Evolutionary conservation across 805 yeast species (phyloP).

Genomic region (Cyberlindnera bimundalis): DNA sequence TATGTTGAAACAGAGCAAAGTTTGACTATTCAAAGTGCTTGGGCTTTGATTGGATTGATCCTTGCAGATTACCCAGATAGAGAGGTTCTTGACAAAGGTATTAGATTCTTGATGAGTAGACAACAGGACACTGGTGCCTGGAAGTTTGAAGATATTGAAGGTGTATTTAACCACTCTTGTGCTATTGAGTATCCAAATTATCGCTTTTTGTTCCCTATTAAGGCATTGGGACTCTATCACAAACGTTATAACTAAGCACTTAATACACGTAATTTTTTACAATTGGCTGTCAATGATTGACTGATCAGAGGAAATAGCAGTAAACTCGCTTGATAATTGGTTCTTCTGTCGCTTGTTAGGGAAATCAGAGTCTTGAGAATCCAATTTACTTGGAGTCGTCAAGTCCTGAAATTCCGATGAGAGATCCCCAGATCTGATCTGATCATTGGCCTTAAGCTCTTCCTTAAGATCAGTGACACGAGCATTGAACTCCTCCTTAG

Average conservation of each 20-base stretch:
- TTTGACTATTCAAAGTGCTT: constrained; percentile 83
- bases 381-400: neutral
- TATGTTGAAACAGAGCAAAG: constrained; percentile 66
- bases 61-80: constrained; percentile 77
- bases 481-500: constrained; percentile 5
- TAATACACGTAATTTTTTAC: too few species aligned
- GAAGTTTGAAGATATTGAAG: constrained; percentile 82
- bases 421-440: neutral
- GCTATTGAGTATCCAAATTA: constrained; percentile 97
- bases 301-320: constrained; percentile 10
- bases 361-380: constrained; percentile 7
- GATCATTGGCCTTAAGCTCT: neutral
- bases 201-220: constrained; percentile 83
- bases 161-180: constrained; percentile 92
- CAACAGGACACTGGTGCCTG: constrained; percentile 82
- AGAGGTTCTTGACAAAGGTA: constrained; percentile 58
- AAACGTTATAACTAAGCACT: constrained; percentile 4
- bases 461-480: constrained; percentile 7
- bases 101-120: constrained; percentile 55
- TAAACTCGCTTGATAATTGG: constrained; percentile 11
- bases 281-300: constrained; percentile 3
- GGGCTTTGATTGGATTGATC: constrained; percentile 84
- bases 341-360: constrained; percentile 5
- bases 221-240: constrained; percentile 78
- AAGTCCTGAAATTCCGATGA: constrained; percentile 16